Base-by-base conservation (phyloP, 192 early-diverging fungal species). In the Chytriomyces sp. region DNA sequence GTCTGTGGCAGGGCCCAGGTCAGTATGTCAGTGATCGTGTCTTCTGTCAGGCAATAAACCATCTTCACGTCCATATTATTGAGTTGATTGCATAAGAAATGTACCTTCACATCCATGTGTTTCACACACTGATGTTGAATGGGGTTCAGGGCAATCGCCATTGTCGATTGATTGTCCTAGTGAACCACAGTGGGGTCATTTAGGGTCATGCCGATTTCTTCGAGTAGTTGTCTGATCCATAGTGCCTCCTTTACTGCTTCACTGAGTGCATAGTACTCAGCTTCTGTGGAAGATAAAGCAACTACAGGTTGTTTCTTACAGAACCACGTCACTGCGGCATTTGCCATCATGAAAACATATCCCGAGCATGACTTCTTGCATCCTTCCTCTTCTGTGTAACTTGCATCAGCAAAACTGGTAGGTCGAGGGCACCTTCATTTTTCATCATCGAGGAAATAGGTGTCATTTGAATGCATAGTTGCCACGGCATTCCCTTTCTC, bases 81-180 rank as follows among this genome's bases (percentile, higher is more conserved):
- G 19, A 80, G 55, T 12, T 64, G 34, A n/a, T 67, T 64, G 0
- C 76, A n/a, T 34, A 80, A 31, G 49, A 80, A 80, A 34, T 68
- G 70, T 38, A 72, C 40, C 33, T 64, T 73, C 22, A 80, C 66
- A 63, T 80, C 76, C 49, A 80, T 70, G 40, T 80, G 79, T 53
- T 80, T 80, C 5, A 72, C 56, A 38, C 59, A 22, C 10, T 34
- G 39, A 52, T 80, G 75, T 19, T 75, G 53, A n/a, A 59, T 31
- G 0, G 71, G 62, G 32, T 80, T 75, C 14, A 34, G 55, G 12
- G 67, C 70, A 8, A 78, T 52, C 30, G 64, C 34, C 12, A 37
- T 37, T 6, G 72, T 69, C 1, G 39, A 32, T 3, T 31, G 30
- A 53, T 73, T 73, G 49, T 73, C 72, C 3, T 70, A 25, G 31